phyloP scores from a whole-genome alignment of 176 grass and related monocot genomes.

The Oryza meridionalis region DNA sequence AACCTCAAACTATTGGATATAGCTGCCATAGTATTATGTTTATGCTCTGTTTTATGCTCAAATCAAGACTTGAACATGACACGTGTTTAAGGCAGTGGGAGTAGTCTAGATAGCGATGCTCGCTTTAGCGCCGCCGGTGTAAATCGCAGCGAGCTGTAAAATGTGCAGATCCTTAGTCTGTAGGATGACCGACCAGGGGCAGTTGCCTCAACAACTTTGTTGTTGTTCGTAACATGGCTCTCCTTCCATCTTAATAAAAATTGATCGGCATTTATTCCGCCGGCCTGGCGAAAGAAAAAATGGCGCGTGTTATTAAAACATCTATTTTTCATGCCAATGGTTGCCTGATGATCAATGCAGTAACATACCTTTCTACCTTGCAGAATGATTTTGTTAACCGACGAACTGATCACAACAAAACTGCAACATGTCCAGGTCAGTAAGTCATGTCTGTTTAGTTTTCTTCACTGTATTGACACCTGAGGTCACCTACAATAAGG shows the following conservation, averaged over 20 bases:
- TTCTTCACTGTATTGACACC: background rate
- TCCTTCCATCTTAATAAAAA: no score
- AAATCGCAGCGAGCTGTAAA: no score
- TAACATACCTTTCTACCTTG: constrained; percentile 33
- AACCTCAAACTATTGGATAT: background rate
- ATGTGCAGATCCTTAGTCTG: no score
- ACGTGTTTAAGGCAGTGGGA: no score
- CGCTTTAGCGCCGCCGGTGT: no score
- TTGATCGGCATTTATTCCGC: no score
- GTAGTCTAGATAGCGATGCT: no score
- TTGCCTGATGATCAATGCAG: constrained; percentile 11
- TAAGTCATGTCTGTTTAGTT: constrained; percentile 1
- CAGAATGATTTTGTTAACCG: constrained; percentile 87
- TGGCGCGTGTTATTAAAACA: background rate
- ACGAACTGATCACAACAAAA: constrained; percentile 79
- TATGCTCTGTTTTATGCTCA: background rate
- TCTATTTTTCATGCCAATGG: background rate
- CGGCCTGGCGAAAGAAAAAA: no score
- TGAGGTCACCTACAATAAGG: background rate
- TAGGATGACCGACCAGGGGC: no score
- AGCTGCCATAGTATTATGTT: background rate
- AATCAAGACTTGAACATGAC: constrained; percentile 9
- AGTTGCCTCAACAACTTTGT: no score
- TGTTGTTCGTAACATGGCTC: no score
- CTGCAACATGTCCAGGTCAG: constrained; percentile 76